phyloP scores from a whole-genome alignment of 2,329 filamentous ascomycete species.

The Fusarium incarnatum region DNA sequence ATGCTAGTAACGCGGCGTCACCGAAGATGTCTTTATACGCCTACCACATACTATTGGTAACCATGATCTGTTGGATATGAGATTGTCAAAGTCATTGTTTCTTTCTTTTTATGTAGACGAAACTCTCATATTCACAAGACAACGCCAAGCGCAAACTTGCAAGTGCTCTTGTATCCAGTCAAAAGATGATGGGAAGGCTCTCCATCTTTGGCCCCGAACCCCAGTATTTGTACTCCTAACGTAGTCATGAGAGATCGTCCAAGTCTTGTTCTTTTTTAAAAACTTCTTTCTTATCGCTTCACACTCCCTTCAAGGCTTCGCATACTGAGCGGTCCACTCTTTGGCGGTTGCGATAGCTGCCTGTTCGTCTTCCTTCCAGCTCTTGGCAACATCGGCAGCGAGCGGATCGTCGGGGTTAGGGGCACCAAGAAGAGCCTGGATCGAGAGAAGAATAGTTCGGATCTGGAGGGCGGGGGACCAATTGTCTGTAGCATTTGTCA shows the following conservation, averaged over 20 bases:
- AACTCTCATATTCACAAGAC: constrained; percentile 29
- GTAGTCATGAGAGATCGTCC: constrained; percentile 7
- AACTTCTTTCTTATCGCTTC: constrained; percentile 15
- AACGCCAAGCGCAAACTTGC: constrained; percentile 31
- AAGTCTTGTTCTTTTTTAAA: constrained; percentile 25
- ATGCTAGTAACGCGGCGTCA: neutral
- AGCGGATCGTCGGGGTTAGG: constrained; percentile 99
- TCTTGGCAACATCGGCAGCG: constrained; percentile 95
- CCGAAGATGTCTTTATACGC: neutral
- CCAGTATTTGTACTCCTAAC: constrained; percentile 28
- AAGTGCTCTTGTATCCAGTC: constrained; percentile 31
- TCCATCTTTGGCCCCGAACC: constrained; percentile 33
- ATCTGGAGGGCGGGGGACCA: constrained; percentile 99
- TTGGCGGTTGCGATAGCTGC: constrained; percentile 91
- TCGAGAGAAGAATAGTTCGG: constrained; percentile 96
- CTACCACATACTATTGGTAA: neutral
- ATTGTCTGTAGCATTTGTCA: constrained; percentile 74
- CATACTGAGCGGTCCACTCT: constrained; percentile 91
- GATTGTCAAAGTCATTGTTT: constrained; percentile 20
- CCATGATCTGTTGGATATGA: neutral
- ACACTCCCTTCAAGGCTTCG: constrained; percentile 60
- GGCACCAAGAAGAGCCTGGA: constrained; percentile 94
- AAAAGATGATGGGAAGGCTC: constrained; percentile 26
- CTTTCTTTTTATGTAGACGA: constrained; percentile 19
- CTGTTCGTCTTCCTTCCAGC: constrained; percentile 96